Conservation (phyloP, 805 yeast genomes). For the Candida argentea region DNA sequence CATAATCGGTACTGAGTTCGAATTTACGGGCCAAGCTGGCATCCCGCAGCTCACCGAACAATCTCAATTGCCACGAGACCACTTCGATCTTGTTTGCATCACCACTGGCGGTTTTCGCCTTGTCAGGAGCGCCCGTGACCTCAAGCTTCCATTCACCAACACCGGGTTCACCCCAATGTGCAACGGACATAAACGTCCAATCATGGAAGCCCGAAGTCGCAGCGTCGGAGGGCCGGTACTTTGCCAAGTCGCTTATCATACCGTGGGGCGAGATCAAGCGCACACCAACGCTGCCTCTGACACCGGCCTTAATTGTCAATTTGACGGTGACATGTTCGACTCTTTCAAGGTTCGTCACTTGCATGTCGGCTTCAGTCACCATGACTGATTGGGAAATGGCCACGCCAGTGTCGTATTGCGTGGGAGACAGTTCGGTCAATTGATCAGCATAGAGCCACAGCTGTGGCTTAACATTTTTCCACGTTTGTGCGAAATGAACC, state of each 20-base stretch:
- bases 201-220: constrained; percentile 50
- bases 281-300: constrained; percentile 63
- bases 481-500: constrained; percentile 60
- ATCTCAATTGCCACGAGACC: constrained; percentile 61
- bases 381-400: constrained; percentile 20
- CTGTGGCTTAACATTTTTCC: constrained; percentile 88
- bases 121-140: constrained; percentile 30
- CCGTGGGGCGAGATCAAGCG: constrained; percentile 69
- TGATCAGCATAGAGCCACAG: constrained; percentile 58
- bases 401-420: constrained; percentile 5
- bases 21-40: constrained; percentile 49
- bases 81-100: constrained; percentile 29
- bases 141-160: constrained; percentile 74
- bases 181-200: constrained; percentile 97
- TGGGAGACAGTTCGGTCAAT: constrained; percentile 18
- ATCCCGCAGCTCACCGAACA: constrained; percentile 76
- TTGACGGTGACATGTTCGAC: constrained; percentile 83
- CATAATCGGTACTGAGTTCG: constrained; percentile 41
- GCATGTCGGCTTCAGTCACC: constrained; percentile 40
- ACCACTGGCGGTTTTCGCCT: constrained; percentile 12
- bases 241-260: constrained; percentile 62
- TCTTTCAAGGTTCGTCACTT: constrained; percentile 50
- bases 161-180: constrained; percentile 89
- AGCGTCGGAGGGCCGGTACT: constrained; percentile 49
- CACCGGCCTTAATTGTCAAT: constrained; percentile 53